Evolutionary conservation across 768 basidiomycete genomes (phyloP), one percentile per base, ranked within the genome.

Genomic region (Boletus huronensis): DNA sequence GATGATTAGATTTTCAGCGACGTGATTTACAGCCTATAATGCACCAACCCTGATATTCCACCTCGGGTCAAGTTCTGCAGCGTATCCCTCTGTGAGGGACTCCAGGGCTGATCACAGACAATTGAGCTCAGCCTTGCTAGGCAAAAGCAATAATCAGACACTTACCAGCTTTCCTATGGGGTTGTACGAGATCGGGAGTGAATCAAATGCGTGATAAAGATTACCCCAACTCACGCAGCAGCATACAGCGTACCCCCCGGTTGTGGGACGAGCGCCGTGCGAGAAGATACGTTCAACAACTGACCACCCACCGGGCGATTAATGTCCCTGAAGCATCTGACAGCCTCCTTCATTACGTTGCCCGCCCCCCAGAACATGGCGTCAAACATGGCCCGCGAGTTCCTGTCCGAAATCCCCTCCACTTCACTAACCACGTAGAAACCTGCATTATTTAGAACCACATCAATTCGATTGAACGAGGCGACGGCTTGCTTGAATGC

Each of bases 401-500:
- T 52, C 80, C 91, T 50, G 87, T 95, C 53, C 90, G 93, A 2
- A 85, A 93, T 65, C 85, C 87, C 16, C 75, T 96, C 31, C 87
- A 93, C 72, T 88, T 95, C 77, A 3, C 60, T 69, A 19, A 72
- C 50, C 3, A 70, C 60, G 2, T 48, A 66, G 53, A 64, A 70
- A 45, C 61, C 68, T 48, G 78, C 77, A 48, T 80, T 81, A 52
- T 74, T 78, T 50, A 75, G 66, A 13, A 80, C 78, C 36, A 79
- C 72, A 51, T 79, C 79, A 10, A 79, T 54, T 23, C 75, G 62
- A 4, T 70, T 70, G 61, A 79, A 79, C 11, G 61, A 53, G 5
- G 63, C 58, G 36, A 70, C 62, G 0, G 74, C 69, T 39, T 62
- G 53, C 1, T 58, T 55, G 54, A 81, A 80, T 11, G 72, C 77